A percentile compares a stretch with the other conserved stretches of the same genome.
Evolutionary conservation across 2,329 filamentous ascomycete species (phyloP).

Genomic region (Penicillium sp.): DNA sequence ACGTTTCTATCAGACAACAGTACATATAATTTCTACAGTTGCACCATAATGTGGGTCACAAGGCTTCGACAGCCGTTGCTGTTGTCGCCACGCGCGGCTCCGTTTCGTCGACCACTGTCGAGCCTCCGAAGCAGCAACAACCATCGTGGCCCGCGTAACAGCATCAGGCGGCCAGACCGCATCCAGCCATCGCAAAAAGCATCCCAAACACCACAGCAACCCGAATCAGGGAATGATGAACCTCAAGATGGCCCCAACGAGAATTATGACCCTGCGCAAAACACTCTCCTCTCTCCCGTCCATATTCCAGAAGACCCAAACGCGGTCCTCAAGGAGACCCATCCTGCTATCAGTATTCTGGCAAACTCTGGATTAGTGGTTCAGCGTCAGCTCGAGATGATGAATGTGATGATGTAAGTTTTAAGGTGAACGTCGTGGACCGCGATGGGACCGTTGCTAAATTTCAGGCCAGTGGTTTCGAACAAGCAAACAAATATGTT

Average conservation of each 20-base stretch:
- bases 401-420: conserved; percentile 59
- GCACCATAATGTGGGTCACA: conserved; percentile 30
- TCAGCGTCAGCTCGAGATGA: conserved; percentile 63
- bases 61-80: conserved; percentile 23
- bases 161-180: conserved; percentile 24
- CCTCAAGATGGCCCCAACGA: conserved; percentile 40
- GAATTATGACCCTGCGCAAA: conserved; percentile 41
- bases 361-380: conserved; percentile 62
- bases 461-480: conserved; percentile 52
- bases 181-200: conserved; percentile 13
- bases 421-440: not conserved
- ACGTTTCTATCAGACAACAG: not conserved
- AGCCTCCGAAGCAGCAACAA: conserved; percentile 26
- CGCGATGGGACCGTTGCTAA: not conserved
- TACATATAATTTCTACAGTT: not conserved
- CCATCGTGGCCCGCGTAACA: conserved; percentile 32
- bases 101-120: conserved; percentile 24
- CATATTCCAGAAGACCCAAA: conserved; percentile 61
- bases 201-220: conserved; percentile 2
- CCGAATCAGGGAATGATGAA: conserved; percentile 11
- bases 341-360: conserved; percentile 58
- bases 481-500: conserved; percentile 65
- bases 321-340: conserved; percentile 56
- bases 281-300: conserved; percentile 58
- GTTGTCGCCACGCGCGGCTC: conserved; percentile 19